Evolutionary conservation across 1,284 basidiomycete genomes (phyloP).

Genomic region (Ganoderma meredithae): DNA sequence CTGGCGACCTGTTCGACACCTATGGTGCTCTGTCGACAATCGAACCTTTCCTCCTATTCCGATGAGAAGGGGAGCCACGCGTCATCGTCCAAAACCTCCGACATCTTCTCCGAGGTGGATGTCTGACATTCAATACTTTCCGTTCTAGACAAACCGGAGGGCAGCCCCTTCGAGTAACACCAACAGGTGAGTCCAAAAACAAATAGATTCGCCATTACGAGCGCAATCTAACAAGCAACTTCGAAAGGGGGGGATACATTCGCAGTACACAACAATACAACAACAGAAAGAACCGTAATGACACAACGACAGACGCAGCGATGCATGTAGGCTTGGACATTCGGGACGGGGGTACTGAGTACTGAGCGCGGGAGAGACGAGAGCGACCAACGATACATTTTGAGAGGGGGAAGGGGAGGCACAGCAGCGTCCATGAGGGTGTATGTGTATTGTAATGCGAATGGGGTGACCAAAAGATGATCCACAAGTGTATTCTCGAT

Average conservation of each 20-base stretch:
- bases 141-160: neutral
- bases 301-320: neutral
- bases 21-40: neutral
- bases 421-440: constrained; percentile 19
- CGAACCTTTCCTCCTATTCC: neutral
- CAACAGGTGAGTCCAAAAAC: neutral
- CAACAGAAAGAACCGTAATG: constrained; percentile 6
- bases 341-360: neutral
- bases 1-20: neutral
- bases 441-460: constrained; percentile 10
- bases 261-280: constrained; percentile 17
- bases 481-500: constrained; percentile 2
- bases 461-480: constrained; percentile 9
- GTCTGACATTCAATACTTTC: neutral
- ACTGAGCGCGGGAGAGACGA: constrained; percentile 9
- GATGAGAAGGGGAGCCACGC: neutral
- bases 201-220: neutral
- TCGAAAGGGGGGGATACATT: constrained; percentile 11
- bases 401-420: constrained; percentile 15
- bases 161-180: neutral
- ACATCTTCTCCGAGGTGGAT: neutral
- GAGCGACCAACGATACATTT: constrained; percentile 34
- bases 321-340: constrained; percentile 8
- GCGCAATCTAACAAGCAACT: neutral
- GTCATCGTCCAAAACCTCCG: neutral